Conservation (phyloP, 257 asterid species). For the Solanum sejunctum region DNA sequence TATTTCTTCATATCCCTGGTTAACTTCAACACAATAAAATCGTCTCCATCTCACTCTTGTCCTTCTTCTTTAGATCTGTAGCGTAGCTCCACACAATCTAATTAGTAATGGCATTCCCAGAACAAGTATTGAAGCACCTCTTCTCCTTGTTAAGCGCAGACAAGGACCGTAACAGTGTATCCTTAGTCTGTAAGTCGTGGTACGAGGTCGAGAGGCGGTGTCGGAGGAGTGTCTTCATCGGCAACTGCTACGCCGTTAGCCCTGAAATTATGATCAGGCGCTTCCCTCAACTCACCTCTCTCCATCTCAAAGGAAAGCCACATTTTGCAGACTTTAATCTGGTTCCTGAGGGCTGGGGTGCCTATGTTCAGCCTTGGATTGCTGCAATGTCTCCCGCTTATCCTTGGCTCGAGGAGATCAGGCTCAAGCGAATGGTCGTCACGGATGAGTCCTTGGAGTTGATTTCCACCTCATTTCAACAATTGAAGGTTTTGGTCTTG, state of each 20-base stretch:
- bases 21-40: not conserved
- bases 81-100: not conserved
- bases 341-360: slow-evolving; percentile 97
- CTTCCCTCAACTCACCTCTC: slow-evolving; percentile 64
- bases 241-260: slow-evolving; percentile 79
- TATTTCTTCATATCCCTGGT: too few relatives aligned
- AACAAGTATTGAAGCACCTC: slow-evolving; percentile 82
- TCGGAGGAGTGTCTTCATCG: slow-evolving; percentile 58
- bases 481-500: slow-evolving; percentile 46
- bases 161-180: slow-evolving; percentile 67
- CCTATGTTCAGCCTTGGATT: slow-evolving; percentile 61
- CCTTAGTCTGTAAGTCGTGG: slow-evolving; percentile 88
- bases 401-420: slow-evolving; percentile 79
- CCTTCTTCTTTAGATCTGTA: not conserved
- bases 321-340: slow-evolving; percentile 94
- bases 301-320: slow-evolving; percentile 92
- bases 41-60: too few relatives aligned
- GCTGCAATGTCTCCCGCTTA: slow-evolving; percentile 60
- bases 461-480: slow-evolving; percentile 44
- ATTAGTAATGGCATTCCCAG: slow-evolving; percentile 25
- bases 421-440: slow-evolving; percentile 86
- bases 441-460: slow-evolving; percentile 60
- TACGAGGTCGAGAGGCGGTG: slow-evolving; percentile 89
- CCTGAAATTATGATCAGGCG: slow-evolving; percentile 69
- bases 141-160: slow-evolving; percentile 54